Base-by-base conservation (phyloP, 495 filamentous ascomycete genomes). In the Xylaria palmicola region DNA sequence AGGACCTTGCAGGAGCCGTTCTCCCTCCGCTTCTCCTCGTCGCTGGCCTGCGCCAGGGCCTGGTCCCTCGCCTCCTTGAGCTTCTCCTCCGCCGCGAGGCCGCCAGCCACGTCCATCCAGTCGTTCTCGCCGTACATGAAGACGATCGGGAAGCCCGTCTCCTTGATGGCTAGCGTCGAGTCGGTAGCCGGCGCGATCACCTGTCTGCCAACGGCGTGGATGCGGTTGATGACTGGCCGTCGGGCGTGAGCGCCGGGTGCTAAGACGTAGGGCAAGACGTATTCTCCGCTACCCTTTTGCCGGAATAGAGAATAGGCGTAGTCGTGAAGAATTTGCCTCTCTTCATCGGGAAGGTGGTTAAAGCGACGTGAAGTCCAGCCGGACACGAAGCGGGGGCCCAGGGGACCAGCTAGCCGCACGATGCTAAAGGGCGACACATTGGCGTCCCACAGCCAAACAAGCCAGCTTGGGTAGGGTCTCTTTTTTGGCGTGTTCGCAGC, bases 121-220 rank as follows among this genome's bases (percentile, higher is more conserved):
- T 98, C 94, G 67, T 92, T 85, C 67, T 96, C 92, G 56, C 94
- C 94, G 68, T 98, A 98, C 88, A 97, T 90, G 67, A 98, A 83
- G 10, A 97, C 83, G 30, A 97, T 79, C 0, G 94, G 94, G 53
- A 92, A 78, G 4, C 93, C 93, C 3, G 82, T 88, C 68, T 96
- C 91, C 7, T 69, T 71, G 6, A 77, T 69, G 7, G 68, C 74
- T 2, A 74, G 75, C 37, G 53, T 53, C 19, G 66, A 72, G 13
- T 64, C 67, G 2, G 73, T 76, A 10, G 71, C 72, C 8, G 75
- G 74, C 2, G 66, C 64, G 45, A 83, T 69, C 0, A 74, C 59
- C 65, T 90, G 88, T 19, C 92, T 80, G 1, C 93, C 93, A 12
- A 97, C 87, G n/a, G 88, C 88, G 32, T 91, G 85, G 53, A 97